These are phyloP conservation scores for Globisporangium parvum DNA, from an alignment of 352 stramenopile species.

Conservation along the genomic window DNA sequence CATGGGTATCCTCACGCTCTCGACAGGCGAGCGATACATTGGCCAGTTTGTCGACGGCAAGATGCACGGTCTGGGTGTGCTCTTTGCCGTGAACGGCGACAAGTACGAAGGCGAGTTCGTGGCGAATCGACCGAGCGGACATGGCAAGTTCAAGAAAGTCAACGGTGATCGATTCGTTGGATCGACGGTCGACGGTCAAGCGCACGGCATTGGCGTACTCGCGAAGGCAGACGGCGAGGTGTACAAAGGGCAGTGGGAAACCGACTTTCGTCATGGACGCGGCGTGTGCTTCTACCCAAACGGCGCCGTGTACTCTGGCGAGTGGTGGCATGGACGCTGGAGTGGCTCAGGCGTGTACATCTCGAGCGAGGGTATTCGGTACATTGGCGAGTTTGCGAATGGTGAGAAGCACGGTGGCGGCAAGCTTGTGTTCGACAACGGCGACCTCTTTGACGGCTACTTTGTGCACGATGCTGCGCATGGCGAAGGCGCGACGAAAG, in stretches of 20 bases:
- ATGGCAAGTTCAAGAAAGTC: conserved; percentile 60
- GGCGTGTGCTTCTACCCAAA: conserved; percentile 78
- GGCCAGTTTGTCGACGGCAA: conserved; percentile 79
- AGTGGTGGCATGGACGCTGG: conserved; percentile 60
- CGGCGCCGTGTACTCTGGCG: conserved; percentile 63
- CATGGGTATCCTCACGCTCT: conserved; percentile 62
- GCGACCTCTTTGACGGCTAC: conserved; percentile 67
- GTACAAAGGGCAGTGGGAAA: conserved; percentile 84
- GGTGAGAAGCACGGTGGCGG: conserved; percentile 57
- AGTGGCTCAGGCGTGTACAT: conserved; percentile 56
- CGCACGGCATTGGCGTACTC: conserved; percentile 75
- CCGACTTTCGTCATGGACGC: conserved; percentile 50
- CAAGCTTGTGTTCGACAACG: conserved; percentile 69
- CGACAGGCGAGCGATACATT: conserved; percentile 81
- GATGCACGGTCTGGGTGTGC: conserved; percentile 62
- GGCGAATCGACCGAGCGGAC: conserved; percentile 34
- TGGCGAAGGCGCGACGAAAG: conserved; percentile 44
- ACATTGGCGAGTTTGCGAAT: conserved; percentile 54
- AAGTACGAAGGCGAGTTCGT: conserved; percentile 73
- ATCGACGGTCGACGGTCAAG: conserved; percentile 46
- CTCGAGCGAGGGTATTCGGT: conserved; percentile 60
- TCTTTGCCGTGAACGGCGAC: conserved; percentile 71
- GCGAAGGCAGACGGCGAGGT: conserved; percentile 77
- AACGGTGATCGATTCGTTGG: conserved; percentile 69
- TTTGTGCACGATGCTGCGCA: conserved; percentile 47